Conservation (phyloP, 2,329 filamentous ascomycete genomes). For the Aspergillus pseudoglaucus region DNA sequence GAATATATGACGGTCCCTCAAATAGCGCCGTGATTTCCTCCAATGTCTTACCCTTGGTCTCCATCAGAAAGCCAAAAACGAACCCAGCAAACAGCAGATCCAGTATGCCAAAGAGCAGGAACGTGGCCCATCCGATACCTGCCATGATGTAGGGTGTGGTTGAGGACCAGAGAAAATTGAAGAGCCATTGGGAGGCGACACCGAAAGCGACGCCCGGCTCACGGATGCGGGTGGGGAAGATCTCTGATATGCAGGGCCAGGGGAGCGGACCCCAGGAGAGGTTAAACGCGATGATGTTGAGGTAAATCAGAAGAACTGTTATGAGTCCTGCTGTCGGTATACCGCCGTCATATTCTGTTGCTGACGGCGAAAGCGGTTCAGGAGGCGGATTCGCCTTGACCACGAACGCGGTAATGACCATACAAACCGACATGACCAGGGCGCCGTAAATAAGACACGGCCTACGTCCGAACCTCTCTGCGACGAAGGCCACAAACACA, state of each 20-base stretch:
- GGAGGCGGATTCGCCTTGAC: constrained; percentile 36
- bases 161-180: constrained; percentile 37
- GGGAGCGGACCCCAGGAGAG: constrained; percentile 36
- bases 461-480: constrained; percentile 47
- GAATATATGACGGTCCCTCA: constrained; percentile 21
- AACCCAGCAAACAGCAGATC: constrained; percentile 44
- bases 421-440: constrained; percentile 38
- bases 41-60: constrained; percentile 49
- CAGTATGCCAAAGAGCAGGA: constrained; percentile 39
- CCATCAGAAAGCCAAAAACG: constrained; percentile 49
- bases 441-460: constrained; percentile 46
- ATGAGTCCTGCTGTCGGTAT: constrained; percentile 44
- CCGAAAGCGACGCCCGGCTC: constrained; percentile 35
- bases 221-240: constrained; percentile 34
- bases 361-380: not conserved
- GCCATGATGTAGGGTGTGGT: constrained; percentile 39
- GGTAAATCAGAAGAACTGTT: constrained; percentile 50
- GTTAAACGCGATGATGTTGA: constrained; percentile 46
- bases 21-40: constrained; percentile 54
- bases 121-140: constrained; percentile 43
- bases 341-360: constrained; percentile 20
- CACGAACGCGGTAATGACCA: constrained; percentile 43
- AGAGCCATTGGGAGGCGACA: constrained; percentile 35
- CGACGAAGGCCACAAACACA: constrained; percentile 48
- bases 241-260: constrained; percentile 35